Conservation (phyloP, 345 rosid genomes). For the Cardamine chenopodiifolia region DNA sequence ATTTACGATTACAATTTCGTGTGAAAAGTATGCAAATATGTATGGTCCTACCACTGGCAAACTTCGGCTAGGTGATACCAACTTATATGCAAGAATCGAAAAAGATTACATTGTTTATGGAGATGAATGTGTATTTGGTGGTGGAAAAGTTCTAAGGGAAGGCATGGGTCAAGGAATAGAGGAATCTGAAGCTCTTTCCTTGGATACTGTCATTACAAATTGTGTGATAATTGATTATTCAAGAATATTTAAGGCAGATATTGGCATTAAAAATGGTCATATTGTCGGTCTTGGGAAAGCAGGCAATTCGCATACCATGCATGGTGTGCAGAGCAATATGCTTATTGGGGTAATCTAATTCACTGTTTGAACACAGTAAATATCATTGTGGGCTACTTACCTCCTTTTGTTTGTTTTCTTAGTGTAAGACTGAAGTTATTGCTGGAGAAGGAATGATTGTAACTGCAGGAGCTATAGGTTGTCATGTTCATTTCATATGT, state of each 20-base stretch:
- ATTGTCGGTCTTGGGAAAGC: slow-evolving; percentile 81
- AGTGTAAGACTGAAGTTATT: slow-evolving; percentile 88
- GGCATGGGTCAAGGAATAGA: slow-evolving; percentile 93
- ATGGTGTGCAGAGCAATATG: slow-evolving; percentile 59
- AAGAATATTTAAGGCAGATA: slow-evolving; percentile 89
- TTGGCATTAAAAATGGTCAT: slow-evolving; percentile 74
- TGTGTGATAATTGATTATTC: slow-evolving; percentile 81
- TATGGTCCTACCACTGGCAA: slow-evolving; percentile 94
- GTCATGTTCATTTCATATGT: slow-evolving; percentile 98
- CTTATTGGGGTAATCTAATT: slow-evolving; percentile 70
- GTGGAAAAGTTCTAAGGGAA: slow-evolving; percentile 97
- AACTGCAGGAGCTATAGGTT: slow-evolving; percentile 96
- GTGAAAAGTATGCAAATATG: slow-evolving; percentile 81
- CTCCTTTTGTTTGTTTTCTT: slow-evolving; percentile 29
- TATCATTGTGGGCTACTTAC: slow-evolving; percentile 10
- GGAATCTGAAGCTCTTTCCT: slow-evolving; percentile 49
- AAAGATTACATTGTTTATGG: slow-evolving; percentile 76
- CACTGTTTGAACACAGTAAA: slow-evolving; percentile 11
- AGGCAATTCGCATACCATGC: slow-evolving; percentile 89
- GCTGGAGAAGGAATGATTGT: slow-evolving; percentile 91
- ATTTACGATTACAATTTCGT: slow-evolving; percentile 56
- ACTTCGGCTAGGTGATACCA: slow-evolving; percentile 82
- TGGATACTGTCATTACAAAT: slow-evolving; percentile 85
- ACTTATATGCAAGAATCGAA: slow-evolving; percentile 88
- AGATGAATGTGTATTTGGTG: slow-evolving; percentile 97